phyloP scores from a whole-genome alignment of 1,139 yeast genomes.

The Taiozyma sp. region DNA sequence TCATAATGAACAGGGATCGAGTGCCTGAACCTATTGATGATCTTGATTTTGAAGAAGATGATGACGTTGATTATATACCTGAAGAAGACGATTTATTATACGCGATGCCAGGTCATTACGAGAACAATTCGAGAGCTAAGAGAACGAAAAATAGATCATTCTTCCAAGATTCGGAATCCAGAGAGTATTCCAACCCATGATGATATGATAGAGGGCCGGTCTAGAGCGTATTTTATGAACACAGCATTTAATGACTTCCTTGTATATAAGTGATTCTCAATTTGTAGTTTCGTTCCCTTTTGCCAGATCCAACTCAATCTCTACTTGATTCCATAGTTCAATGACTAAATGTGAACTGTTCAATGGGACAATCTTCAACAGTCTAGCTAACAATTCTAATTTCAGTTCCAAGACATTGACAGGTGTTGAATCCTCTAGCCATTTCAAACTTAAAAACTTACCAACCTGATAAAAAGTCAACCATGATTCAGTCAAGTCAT shows the following conservation, averaged over 20 bases:
- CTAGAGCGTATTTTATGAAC: not conserved
- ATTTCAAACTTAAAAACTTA: conserved; percentile 15
- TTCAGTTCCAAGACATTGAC: conserved; percentile 35
- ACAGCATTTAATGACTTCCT: not conserved
- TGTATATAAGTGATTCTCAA: not conserved
- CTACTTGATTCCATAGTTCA: conserved; percentile 37
- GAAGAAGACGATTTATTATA: not conserved
- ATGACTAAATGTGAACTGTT: conserved; percentile 16
- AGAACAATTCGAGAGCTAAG: not conserved
- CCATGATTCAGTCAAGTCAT: conserved; percentile 41
- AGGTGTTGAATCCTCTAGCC: conserved; percentile 9
- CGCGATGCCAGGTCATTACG: not conserved
- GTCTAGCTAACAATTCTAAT: conserved; percentile 40
- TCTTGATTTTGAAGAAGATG: not conserved
- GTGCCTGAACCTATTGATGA: not conserved
- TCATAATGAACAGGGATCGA: not conserved
- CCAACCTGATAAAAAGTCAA: conserved; percentile 55
- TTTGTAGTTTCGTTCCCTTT: conserved; percentile 6
- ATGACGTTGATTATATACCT: not conserved
- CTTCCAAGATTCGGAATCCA: not conserved
- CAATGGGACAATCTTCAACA: conserved; percentile 37
- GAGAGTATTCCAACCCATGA: not conserved
- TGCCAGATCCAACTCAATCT: conserved; percentile 26
- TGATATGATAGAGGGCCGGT: not conserved
- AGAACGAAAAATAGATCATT: not conserved